Evolutionary conservation across 1,284 basidiomycete species (phyloP), one percentile per base, ranked within the genome.

Genomic region (Malassezia sp.): DNA sequence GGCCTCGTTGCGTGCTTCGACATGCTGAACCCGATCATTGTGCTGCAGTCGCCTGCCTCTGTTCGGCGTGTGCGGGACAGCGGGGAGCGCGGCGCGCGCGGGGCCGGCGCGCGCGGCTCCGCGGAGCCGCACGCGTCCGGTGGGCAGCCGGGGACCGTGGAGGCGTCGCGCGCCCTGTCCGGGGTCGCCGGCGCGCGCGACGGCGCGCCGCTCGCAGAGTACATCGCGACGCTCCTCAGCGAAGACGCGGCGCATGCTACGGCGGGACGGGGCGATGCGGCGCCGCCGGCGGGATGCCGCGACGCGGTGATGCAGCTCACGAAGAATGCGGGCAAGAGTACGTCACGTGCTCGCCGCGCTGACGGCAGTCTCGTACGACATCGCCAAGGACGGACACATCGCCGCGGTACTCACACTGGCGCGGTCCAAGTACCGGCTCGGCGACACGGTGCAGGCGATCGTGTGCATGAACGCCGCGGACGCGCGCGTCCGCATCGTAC

Each of bases 221-320:
- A 31, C n/a, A 12, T 38, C 11, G 10, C 20, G 26, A n/a, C 29
- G 23, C 36, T 49, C 30, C 18, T 24, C 17, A 6, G n/a, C 8
- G 47, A 31, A 10, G 23, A 32, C 12, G 39, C 29, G 11, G 27
- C 37, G 6, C 14, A n/a, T 8, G 46, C 36, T 12, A 42, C 31
- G 18, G 31, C 30, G 20, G 21, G n/a, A 9, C 47, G 47, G 21
- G 42, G 42, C 18, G 47, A 49, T n/a, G n/a, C 9, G 4, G 21
- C 21, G 24, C 18, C 20, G 38, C 32, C 20, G 5, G 36, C 26
- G 6, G 82, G 82, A 0, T 93, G 88, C 70, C 77, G 85, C 45
- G 83, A 89, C 60, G 86, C 86, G 0, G 85, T 95, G 1, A 88
- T 93, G 73, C 80, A 91, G 35, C 73, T 91, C 33, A 88, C 86